Base-by-base conservation (phyloP, 176 grass and related monocot species). In the Carex scoparia region DNA sequence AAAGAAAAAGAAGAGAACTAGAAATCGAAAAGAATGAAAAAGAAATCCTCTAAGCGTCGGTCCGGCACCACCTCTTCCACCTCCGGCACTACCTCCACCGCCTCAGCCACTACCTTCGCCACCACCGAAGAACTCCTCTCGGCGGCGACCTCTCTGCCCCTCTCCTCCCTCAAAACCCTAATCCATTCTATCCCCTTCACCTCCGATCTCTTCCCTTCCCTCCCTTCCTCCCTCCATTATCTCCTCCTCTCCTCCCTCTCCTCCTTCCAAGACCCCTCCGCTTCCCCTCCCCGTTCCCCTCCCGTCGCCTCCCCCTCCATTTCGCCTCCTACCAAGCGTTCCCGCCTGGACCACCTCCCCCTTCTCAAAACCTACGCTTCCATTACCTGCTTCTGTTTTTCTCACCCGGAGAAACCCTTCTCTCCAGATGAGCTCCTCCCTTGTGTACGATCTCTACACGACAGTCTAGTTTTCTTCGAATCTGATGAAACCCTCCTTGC, bases 321-420 rank as follows among this genome's bases (percentile, higher is more conserved):
- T 49, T 71, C 89, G 3, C 70, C 27, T 56, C 37, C 15, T 11
- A 54, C 31, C 28, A 85, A 69, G 73, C 62, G 72, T 33, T 66
- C 2, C 61, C 55, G 82, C 27, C 8, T 10, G 27, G 88, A 84
- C 78, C 65, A 15, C 85, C 54, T 82, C 23, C 6, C 79, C 12
- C 13, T 42, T 72, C 32, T 84, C 40, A 88, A 86, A 77, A 48
- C 84, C 69, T 86, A 92, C 67, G 84, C 89, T n/a, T 68, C 86
- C 57, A 80, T 98, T 60, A 87, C 88, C 79, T 86, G 88, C 58
- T 91, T 94, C 69, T 94, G 90, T 85, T 57, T 93, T 53, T 91
- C 91, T 14, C 95, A 98, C 80, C 91, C 95, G 2, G 46, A 85
- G 59, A 89, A 93, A 51, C 70, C 79, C 40, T 89, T 88, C 7